These are phyloP conservation scores for Ceratocystis ficicola DNA, from an alignment of 2,329 filamentous ascomycete genomes.

Conservation along the genomic window DNA sequence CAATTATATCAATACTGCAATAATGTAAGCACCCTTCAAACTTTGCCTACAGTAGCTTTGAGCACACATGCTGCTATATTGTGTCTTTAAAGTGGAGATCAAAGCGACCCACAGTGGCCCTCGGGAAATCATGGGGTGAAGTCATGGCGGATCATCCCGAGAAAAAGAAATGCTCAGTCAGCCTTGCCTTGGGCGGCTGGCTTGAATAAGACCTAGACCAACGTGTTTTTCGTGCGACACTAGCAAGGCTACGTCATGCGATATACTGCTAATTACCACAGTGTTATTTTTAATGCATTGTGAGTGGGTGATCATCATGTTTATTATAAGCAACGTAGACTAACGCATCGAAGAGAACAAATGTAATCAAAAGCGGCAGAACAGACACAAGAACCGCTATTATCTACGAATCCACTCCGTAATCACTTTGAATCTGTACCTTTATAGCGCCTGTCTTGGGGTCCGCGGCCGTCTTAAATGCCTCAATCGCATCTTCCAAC, in stretches of 20 bases:
- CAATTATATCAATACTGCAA: too few species aligned
- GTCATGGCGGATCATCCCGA: slow-evolving; percentile 16
- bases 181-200: background rate
- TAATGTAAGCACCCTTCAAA: background rate
- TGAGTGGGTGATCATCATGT: background rate
- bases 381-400: background rate
- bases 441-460: slow-evolving; percentile 94
- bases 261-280: background rate
- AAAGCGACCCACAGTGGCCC: background rate
- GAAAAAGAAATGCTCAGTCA: background rate
- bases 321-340: background rate
- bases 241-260: background rate
- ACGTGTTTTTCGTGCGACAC: background rate
- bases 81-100: slow-evolving; percentile 7
- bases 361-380: background rate
- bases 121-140: slow-evolving; percentile 20
- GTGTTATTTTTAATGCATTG: background rate
- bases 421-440: slow-evolving; percentile 70
- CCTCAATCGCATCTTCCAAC: slow-evolving; percentile 76
- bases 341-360: background rate
- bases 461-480: slow-evolving; percentile 79
- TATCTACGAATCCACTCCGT: slow-evolving; percentile 19
- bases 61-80: background rate
- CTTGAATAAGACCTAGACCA: too few species aligned
- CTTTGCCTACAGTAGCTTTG: background rate